Conservation (phyloP, 129 eudicot species). For the Pulicaria dysenterica region DNA sequence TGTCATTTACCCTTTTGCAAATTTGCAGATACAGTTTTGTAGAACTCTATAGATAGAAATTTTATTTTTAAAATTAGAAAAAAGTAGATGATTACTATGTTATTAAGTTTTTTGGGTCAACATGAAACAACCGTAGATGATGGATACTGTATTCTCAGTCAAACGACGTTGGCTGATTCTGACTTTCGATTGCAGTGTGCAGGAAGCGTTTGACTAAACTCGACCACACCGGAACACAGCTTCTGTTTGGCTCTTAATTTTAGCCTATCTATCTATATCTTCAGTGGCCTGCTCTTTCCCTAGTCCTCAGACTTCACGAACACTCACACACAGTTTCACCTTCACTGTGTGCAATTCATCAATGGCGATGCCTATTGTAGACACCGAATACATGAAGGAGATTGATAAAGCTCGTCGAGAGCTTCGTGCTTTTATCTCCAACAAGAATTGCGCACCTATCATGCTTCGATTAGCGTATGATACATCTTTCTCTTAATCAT, state of each 20-base stretch:
- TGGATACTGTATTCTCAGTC: neutral
- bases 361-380: constrained; percentile 83
- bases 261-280: constrained; percentile 31
- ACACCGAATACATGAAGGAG: constrained; percentile 75
- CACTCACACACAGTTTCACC: constrained; percentile 29
- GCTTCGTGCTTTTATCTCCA: constrained; percentile 85
- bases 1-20: too few species aligned
- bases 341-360: constrained; percentile 31
- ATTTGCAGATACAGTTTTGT: too few species aligned
- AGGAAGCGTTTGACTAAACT: neutral
- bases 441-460: constrained; percentile 83
- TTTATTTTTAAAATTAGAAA: too few species aligned
- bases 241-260: constrained; percentile 29
- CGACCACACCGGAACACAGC: constrained; percentile 30
- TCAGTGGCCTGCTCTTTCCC: constrained; percentile 24
- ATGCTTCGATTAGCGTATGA: constrained; percentile 93
- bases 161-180: constrained; percentile 24
- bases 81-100: too few species aligned
- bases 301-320: constrained; percentile 7
- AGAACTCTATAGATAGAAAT: too few species aligned
- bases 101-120: neutral
- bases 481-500: constrained; percentile 21
- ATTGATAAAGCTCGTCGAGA: constrained; percentile 85
- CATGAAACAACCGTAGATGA: constrained; percentile 23
- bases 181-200: constrained; percentile 14